Conservation (phyloP, 2,329 filamentous ascomycete genomes). For the Keithomyces neogunnii region DNA sequence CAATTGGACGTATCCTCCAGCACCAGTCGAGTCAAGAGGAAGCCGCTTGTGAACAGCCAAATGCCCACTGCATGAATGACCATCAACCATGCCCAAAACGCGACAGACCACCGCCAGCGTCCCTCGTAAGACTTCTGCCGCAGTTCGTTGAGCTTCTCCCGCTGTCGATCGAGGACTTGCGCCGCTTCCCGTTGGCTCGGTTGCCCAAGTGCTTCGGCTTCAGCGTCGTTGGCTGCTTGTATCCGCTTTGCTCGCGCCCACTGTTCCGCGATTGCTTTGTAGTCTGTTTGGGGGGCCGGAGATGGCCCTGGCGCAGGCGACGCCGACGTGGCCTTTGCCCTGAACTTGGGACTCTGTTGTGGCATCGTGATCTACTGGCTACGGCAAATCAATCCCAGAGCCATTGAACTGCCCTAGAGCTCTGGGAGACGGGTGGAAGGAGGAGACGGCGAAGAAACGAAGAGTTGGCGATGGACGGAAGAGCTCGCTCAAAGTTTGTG, state of each 20-base stretch:
- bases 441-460: not conserved
- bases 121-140: conserved; percentile 42
- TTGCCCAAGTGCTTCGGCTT: conserved; percentile 18
- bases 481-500: not conserved
- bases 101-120: conserved; percentile 50
- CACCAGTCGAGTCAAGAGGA: conserved; percentile 79
- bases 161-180: conserved; percentile 34
- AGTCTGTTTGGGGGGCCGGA: conserved; percentile 27
- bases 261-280: conserved; percentile 43
- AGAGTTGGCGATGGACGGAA: not conserved
- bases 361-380: conserved; percentile 17
- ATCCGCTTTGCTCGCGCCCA: conserved; percentile 45
- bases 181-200: conserved; percentile 24
- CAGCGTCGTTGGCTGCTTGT: conserved; percentile 34
- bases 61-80: conserved; percentile 73
- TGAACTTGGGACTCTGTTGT: conserved; percentile 14
- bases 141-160: conserved; percentile 36
- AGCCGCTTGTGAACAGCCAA: conserved; percentile 89
- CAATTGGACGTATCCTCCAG: conserved; percentile 70
- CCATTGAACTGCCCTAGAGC: conserved; percentile 18
- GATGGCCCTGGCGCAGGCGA: conserved; percentile 2
- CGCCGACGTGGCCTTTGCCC: conserved; percentile 14
- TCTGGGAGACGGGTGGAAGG: conserved; percentile 2
- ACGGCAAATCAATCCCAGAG: conserved; percentile 9
- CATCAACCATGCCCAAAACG: conserved; percentile 63